Percentiles rank a stretch among this genome's conserved stretches.
These are phyloP conservation scores for Globomyces pollinis-pini DNA, from an alignment of 192 early-diverging fungal genomes.

Conservation along the genomic window DNA sequence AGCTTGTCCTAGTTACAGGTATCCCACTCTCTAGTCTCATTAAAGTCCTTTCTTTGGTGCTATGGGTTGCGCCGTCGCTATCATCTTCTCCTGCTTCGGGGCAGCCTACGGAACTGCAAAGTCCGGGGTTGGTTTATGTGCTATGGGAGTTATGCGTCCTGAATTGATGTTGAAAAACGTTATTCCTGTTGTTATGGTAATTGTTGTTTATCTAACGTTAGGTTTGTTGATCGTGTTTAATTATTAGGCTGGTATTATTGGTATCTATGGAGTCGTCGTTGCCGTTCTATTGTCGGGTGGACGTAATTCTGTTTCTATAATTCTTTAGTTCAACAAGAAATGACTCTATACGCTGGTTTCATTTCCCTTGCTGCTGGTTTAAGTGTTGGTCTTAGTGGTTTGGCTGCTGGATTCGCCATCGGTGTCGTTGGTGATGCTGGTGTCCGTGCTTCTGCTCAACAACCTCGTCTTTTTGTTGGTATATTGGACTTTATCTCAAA, in stretches of 20 bases:
- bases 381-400: conserved; percentile 78
- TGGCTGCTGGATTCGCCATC: conserved; percentile 95
- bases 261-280: conserved; percentile 96
- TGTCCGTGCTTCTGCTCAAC: conserved; percentile 83
- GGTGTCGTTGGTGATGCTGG: conserved; percentile 95
- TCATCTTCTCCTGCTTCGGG: conserved; percentile 48
- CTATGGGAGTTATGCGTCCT: conserved; percentile 89
- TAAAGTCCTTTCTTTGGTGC: conserved; percentile 12
- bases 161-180: conserved; percentile 68
- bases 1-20: conserved; percentile 14
- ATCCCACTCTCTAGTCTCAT: background rate
- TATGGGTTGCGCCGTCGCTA: conserved; percentile 10
- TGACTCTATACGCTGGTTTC: conserved; percentile 64
- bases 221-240: too few relatives aligned
- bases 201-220: background rate
- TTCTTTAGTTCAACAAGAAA: conserved; percentile 22
- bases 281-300: conserved; percentile 74
- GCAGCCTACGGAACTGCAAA: conserved; percentile 98
- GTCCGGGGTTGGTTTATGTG: conserved; percentile 92
- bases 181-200: conserved; percentile 89
- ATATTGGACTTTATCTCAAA: conserved; percentile 52
- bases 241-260: conserved; percentile 83
- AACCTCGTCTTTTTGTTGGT: conserved; percentile 82
- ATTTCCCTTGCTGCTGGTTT: conserved; percentile 91
- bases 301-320: conserved; percentile 41